Evolutionary conservation across 805 yeast species (phyloP), one percentile per base, ranked within the genome.

Genomic region (Scheffersomyces lignosus): DNA sequence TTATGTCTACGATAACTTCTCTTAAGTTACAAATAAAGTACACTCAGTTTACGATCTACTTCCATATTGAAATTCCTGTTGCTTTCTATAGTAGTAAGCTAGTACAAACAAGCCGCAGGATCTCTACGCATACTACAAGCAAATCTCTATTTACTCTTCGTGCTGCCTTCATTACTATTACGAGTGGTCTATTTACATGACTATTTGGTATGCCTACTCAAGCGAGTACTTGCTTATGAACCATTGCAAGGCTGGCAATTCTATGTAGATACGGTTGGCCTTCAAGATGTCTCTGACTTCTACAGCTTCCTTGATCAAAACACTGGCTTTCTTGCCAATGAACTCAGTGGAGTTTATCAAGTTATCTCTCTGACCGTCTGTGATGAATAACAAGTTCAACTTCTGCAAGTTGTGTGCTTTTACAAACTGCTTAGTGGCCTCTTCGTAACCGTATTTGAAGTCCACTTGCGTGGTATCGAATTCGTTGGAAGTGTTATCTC

Each of bases 231-330:
- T 62, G 36, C 63, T 59, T 35, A 69, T 70, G 37, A 69, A 66
- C 71, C 80, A 81, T 54, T 81, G 78, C 48, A 89, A 74, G 2
- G 96, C 90, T 16, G 68, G 67, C 48, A 77, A 66, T 61, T 88
- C 96, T 41, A 89, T 75, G 49, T 78, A 78, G 40, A 89, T 68
- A 47, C 87, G 75, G 51, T 83, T 77, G 10, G 96, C 91, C 62
- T 80, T 83, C 44, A 90, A 75, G 34, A 90, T 52, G 57, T 89
- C 96, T 62, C 90, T 80, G 14, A 90, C 91, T 56, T 83, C 86
- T 25, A 88, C 78, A 15, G 83, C 84, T 52, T 87, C 95, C 57
- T 83, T 81, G 45, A 80, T 77, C 43, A 85, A 63, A 23, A 89
- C 79, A 41, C 75, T 83, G 30, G 86, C 76, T 50, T 75, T 78